Conservation (phyloP, 805 yeast genomes). For the Pichia rugopelliculosa region DNA sequence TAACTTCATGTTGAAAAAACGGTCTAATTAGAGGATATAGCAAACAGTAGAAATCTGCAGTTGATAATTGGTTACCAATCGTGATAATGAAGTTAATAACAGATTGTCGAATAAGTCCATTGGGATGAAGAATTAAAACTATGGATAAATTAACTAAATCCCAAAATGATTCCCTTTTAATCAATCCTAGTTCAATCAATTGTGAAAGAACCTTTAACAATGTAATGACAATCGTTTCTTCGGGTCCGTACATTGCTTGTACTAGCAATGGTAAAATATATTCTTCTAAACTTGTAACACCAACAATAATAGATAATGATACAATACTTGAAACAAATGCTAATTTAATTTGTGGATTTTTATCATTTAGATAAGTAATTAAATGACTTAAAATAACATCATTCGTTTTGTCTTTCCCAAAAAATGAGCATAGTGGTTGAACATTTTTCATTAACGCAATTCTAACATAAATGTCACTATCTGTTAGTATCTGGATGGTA, state of each 20-base stretch:
- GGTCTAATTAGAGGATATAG: constrained; percentile 74
- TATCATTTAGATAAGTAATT: constrained; percentile 84
- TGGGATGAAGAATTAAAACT: constrained; percentile 73
- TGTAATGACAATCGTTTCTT: constrained; percentile 69
- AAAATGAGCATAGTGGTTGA: constrained; percentile 68
- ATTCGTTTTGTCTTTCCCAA: constrained; percentile 83
- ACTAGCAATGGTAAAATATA: constrained; percentile 78
- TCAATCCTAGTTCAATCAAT: constrained; percentile 48
- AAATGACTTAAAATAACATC: constrained; percentile 85
- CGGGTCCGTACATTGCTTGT: constrained; percentile 78
- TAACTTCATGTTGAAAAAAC: constrained; percentile 68
- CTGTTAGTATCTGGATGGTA: constrained; percentile 61
- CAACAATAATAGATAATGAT: constrained; percentile 71
- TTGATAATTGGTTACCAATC: constrained; percentile 52
- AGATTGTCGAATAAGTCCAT: constrained; percentile 73
- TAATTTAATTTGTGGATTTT: constrained; percentile 56
- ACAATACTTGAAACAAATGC: constrained; percentile 67
- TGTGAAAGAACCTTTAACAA: constrained; percentile 56
- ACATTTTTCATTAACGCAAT: constrained; percentile 63
- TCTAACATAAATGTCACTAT: constrained; percentile 56
- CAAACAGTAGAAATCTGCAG: constrained; percentile 79
- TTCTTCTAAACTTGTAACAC: constrained; percentile 75
- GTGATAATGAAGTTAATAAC: constrained; percentile 54
- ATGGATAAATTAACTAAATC: constrained; percentile 45
- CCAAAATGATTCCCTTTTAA: constrained; percentile 45